A percentile compares a stretch with the other conserved stretches of the same genome.
Conservation (phyloP, 768 basidiomycete species). For the Naganishia kalamii region DNA sequence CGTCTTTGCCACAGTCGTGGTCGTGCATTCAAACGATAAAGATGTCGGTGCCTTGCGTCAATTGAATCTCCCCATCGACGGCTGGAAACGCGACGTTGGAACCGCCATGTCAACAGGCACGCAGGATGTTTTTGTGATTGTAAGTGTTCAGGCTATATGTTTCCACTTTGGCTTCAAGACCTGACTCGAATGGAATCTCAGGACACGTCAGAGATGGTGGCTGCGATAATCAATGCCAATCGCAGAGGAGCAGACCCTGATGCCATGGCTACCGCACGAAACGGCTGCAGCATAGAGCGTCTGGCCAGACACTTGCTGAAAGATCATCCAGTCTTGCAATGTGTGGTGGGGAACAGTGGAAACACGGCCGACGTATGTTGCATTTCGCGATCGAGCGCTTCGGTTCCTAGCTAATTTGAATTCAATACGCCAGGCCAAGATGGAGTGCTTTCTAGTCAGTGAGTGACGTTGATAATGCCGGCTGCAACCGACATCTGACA, state of each 20-base stretch:
- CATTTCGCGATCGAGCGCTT: neutral
- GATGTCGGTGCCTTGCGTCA: slow-evolving; percentile 24
- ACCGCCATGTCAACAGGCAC: slow-evolving; percentile 29
- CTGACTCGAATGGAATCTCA: slow-evolving; percentile 3
- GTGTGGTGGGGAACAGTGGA: slow-evolving; percentile 36
- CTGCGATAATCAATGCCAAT: slow-evolving; percentile 26
- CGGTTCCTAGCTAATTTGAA: neutral
- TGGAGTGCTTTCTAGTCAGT: slow-evolving; percentile 37
- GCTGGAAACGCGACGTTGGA: slow-evolving; percentile 30
- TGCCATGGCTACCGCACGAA: neutral
- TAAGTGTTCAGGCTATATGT: slow-evolving; percentile 16
- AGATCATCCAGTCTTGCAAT: neutral
- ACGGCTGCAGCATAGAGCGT: neutral
- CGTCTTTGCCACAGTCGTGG: slow-evolving; percentile 27
- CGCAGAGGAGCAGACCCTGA: neutral
- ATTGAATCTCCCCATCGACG: slow-evolving; percentile 28
- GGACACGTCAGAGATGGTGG: slow-evolving; percentile 39
- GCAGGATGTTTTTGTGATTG: slow-evolving; percentile 34
- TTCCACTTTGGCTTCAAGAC: neutral
- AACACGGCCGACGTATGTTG: slow-evolving; percentile 38
- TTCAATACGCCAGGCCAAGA: neutral
- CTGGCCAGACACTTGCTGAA: neutral
- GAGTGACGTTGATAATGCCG: slow-evolving; percentile 4
- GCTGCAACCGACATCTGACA: neutral
- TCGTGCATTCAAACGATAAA: slow-evolving; percentile 32